Conservation (phyloP, 345 rosid species). For the Pelargonium nanum region DNA sequence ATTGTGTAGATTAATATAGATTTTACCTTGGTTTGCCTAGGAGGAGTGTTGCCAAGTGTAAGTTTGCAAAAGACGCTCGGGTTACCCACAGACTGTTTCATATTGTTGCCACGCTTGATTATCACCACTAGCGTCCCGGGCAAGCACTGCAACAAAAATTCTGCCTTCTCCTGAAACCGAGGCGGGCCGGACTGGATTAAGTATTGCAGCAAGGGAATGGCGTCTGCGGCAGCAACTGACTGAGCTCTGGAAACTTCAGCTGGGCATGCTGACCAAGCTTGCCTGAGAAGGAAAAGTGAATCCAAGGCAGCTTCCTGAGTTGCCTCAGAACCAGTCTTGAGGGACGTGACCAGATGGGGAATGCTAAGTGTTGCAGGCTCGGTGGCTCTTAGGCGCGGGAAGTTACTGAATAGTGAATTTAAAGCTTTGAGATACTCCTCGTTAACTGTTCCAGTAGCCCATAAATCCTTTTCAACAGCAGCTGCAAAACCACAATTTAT, state of each 20-base stretch:
- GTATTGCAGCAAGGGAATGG: constrained; percentile 89
- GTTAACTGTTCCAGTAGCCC: constrained; percentile 94
- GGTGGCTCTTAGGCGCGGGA: constrained; percentile 94
- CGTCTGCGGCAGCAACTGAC: constrained; percentile 96
- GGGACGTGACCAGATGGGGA: constrained; percentile 89
- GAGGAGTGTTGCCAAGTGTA: constrained; percentile 79
- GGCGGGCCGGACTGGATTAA: constrained; percentile 99
- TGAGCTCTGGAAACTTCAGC: constrained; percentile 96
- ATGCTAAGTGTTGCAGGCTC: constrained; percentile 97
- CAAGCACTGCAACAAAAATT: constrained; percentile 88
- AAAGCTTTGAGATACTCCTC: constrained; percentile 94
- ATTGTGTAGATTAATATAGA: neutral
- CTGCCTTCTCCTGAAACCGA: constrained; percentile 97
- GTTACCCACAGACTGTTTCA: constrained; percentile 98
- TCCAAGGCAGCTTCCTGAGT: constrained; percentile 98
- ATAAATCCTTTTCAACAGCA: constrained; percentile 93
- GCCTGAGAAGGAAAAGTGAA: constrained; percentile 87
- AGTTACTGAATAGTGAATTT: constrained; percentile 81
- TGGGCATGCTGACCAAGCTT: constrained; percentile 99
- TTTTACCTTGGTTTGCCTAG: constrained; percentile 71
- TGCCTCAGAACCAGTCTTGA: constrained; percentile 93
- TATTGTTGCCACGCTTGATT: constrained; percentile 91
- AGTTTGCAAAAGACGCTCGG: constrained; percentile 95
- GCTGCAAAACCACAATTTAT: constrained; percentile 41
- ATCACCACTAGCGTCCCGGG: constrained; percentile 92